Evolutionary conservation across 2,329 filamentous ascomycete species (phyloP), one percentile per base, ranked within the genome.

Genomic region (Diaporthe nobilis): DNA sequence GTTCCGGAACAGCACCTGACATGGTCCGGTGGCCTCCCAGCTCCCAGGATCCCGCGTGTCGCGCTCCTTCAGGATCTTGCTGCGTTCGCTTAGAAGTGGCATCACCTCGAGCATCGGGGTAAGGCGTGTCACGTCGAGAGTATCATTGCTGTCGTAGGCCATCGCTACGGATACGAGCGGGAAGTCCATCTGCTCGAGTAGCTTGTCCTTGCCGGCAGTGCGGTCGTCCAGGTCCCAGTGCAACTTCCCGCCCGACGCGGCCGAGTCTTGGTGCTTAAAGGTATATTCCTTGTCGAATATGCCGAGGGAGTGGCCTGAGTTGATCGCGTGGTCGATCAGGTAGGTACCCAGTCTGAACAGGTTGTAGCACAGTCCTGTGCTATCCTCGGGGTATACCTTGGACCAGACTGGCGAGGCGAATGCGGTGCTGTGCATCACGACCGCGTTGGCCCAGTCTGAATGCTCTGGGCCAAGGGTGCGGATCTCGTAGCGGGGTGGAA

Each of bases 131-230:
- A 37, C 25, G 57, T 80, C 77, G 47, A 79, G 61, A 2, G 73
- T 34, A 5, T 75, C 34, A 61, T 76, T 71, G 70, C 76, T 77
- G 75, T 83, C 82, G 73, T 79, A 82, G 8, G 80, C 77, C 25
- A 83, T 70, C 1, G 81, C 81, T 12, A 83, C 73, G 4, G 79
- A 81, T 0, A 82, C 80, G 9, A 82, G 78, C 0, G 81, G 81
- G 73, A 83, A 83, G 68, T 82, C 81, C 82, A 83, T 83, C 73
- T 80, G 79, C 53, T 79, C 78, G 1, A 81, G 77, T 25, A 82
- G 77, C 63, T 74, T 58, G 17, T 76, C 74, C 3, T 31, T 63
- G n/a, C 75, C 76, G 17, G 74, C 72, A 1, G 22, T 34, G 6
- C 57, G 13, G 60, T 79, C 67, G 22, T 22, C 58, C 3, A 53